These are phyloP conservation scores for Aspergillus sp. DNA, from an alignment of 2,329 filamentous ascomycete genomes.

Conservation along the genomic window DNA sequence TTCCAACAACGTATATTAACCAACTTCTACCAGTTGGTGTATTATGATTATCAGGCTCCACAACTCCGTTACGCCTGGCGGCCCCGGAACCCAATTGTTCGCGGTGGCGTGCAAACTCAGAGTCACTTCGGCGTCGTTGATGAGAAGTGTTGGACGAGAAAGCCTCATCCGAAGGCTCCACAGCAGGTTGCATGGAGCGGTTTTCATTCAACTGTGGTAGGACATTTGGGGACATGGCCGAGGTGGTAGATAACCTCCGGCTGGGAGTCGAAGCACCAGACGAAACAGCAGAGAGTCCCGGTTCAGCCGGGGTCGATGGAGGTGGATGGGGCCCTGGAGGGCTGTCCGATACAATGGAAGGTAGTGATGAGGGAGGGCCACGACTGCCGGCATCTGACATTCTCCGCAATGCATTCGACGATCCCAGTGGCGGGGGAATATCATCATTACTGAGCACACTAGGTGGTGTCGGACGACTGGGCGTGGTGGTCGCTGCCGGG, in stretches of 20 bases:
- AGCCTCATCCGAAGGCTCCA: constrained; percentile 44
- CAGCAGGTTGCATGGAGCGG: constrained; percentile 33
- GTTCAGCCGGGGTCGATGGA: constrained; percentile 63
- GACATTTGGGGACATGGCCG: constrained; percentile 38
- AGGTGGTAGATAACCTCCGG: constrained; percentile 49
- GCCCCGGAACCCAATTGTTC: constrained; percentile 60
- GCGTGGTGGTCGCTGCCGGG: constrained; percentile 54
- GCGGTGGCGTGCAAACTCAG: constrained; percentile 56
- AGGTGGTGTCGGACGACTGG: constrained; percentile 55
- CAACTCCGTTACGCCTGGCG: constrained; percentile 63
- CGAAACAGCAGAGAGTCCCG: constrained; percentile 54
- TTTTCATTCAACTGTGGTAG: constrained; percentile 43
- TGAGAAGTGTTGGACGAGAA: constrained; percentile 44
- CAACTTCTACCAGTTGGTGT: constrained; percentile 61
- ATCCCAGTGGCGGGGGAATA: constrained; percentile 53
- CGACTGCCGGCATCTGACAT: constrained; percentile 32
- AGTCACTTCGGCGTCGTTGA: constrained; percentile 59
- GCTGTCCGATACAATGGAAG: constrained; percentile 53
- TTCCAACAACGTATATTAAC: constrained; percentile 71
- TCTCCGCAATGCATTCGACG: constrained; percentile 30
- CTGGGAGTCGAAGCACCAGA: constrained; percentile 53
- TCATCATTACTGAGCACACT: constrained; percentile 53
- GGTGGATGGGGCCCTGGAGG: constrained; percentile 61
- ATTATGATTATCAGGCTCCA: constrained; percentile 55
- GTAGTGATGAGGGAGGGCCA: constrained; percentile 34